Evolutionary conservation across 495 filamentous ascomycete genomes (phyloP).

Genomic region (Astrothelium macrocarpum): DNA sequence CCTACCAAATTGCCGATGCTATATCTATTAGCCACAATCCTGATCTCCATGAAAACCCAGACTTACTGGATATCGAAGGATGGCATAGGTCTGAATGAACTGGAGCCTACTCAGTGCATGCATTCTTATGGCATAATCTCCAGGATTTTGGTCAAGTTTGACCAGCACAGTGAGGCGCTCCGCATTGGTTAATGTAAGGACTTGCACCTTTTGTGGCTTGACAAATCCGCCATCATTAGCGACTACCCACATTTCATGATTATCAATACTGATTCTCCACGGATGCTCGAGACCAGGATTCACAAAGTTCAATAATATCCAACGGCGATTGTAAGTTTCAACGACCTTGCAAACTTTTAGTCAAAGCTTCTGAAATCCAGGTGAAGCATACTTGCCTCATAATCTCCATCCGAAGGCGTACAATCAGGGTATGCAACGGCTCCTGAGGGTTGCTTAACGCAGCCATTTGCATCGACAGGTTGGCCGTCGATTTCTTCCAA

Average conservation of each 20-base stretch:
- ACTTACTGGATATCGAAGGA: not conserved
- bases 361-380: not conserved
- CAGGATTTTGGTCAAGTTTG: not conserved
- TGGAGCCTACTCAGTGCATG: not conserved
- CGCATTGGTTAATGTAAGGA: slow-evolving; percentile 2
- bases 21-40: not conserved
- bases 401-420: not conserved
- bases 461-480: not conserved
- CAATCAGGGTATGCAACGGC: not conserved
- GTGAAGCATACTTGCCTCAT: not conserved
- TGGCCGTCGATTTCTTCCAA: slow-evolving; percentile 1
- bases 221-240: slow-evolving; percentile 1
- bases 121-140: slow-evolving; percentile 2
- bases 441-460: not conserved
- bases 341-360: not conserved
- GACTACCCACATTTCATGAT: not conserved
- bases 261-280: slow-evolving; percentile 4
- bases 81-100: slow-evolving; percentile 1
- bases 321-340: not conserved
- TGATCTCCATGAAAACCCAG: no score
- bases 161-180: not conserved
- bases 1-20: slow-evolving; percentile 1
- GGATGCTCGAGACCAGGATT: slow-evolving; percentile 5
- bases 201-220: not conserved
- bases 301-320: not conserved